Evolutionary conservation across 73 alveolate species (phyloP), one percentile per base, ranked within the genome.

Genomic region (Paramecium pentaurelia): DNA sequence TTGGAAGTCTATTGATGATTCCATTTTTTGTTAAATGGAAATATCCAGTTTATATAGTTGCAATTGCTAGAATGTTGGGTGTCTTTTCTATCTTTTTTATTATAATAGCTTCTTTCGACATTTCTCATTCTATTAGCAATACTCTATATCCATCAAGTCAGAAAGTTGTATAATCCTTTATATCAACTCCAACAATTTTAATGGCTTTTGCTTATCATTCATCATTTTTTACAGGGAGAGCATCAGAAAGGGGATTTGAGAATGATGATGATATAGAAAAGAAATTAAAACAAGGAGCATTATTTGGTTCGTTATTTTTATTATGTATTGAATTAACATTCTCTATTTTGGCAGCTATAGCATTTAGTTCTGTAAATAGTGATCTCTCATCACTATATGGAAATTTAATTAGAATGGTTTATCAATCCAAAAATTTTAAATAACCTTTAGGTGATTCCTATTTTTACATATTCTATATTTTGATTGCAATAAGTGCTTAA

Each of bases 1-100:
- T 40, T 0, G 91, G 91, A 10, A 80, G 64, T 45, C 30, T 80
- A 7, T 42, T 80, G 30, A 42, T 80, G 44, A 47, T 80, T 11
- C 91, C 91, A 45, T 80, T 80, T 47, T 80, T 80, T 49, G 47
- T 80, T 45, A 80, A 45, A 80, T 80, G 91, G 91, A 42, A 42
- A 42, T 80, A 80, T 22, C 91, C 91, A n/a, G 91, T 42, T 27
- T 80, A 80, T 18, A 22, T 80, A 25, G 73, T 80, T 45, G 91
- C 73, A 14, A 45, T 80, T 20, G 91, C 73, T 25, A 80, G 91
- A 47, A 32, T 80, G 2, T 20, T 42, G 8, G 91, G 91, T 27
- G 38, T 80, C 14, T 40, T 47, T 25, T 42, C 91, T 8, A 80
- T 80, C 8, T 6, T 80, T 0, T 47, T 80, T 14, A 80, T 80